phyloP scores from a whole-genome alignment of 805 yeast species.

The Huiozyma sinensis region DNA sequence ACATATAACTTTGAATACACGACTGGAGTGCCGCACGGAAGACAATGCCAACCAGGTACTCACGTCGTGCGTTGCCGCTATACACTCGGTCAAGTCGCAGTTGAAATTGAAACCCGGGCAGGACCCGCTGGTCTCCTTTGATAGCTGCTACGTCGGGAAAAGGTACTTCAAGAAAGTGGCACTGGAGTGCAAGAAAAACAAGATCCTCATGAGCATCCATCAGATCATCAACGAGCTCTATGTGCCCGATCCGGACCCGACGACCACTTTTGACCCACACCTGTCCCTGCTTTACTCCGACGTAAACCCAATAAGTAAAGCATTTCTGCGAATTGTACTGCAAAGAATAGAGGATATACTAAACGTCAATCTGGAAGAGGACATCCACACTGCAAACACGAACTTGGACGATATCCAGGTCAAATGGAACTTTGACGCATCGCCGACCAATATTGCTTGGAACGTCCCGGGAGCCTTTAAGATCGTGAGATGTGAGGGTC shows the following conservation, averaged over 20 bases:
- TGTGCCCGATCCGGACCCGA: constrained; percentile 30
- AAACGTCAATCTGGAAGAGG: constrained; percentile 29
- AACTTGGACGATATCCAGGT: constrained; percentile 11
- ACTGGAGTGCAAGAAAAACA: constrained; percentile 20
- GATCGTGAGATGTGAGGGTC: constrained; percentile 62
- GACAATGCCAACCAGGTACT: constrained; percentile 52
- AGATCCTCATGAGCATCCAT: constrained; percentile 28
- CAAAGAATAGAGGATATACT: constrained; percentile 58
- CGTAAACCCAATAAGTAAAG: constrained; percentile 54
- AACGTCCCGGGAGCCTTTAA: constrained; percentile 52
- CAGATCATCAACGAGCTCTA: constrained; percentile 45
- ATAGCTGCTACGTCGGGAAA: constrained; percentile 19
- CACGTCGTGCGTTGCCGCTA: constrained; percentile 45
- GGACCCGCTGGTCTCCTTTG: constrained; percentile 16
- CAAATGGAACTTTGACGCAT: constrained; percentile 14
- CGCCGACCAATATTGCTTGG: constrained; percentile 35
- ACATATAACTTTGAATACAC: constrained; percentile 66
- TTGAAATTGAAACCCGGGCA: constrained; percentile 4
- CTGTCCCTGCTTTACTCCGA: constrained; percentile 60
- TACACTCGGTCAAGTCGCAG: constrained; percentile 28
- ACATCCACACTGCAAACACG: constrained; percentile 3
- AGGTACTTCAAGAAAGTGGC: constrained; percentile 21
- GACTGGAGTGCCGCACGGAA: constrained; percentile 37
- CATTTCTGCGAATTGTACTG: constrained; percentile 50
- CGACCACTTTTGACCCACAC: constrained; percentile 54